Evolutionary conservation across 1,139 yeast species (phyloP).

Genomic region (Protomyces inundatus): DNA sequence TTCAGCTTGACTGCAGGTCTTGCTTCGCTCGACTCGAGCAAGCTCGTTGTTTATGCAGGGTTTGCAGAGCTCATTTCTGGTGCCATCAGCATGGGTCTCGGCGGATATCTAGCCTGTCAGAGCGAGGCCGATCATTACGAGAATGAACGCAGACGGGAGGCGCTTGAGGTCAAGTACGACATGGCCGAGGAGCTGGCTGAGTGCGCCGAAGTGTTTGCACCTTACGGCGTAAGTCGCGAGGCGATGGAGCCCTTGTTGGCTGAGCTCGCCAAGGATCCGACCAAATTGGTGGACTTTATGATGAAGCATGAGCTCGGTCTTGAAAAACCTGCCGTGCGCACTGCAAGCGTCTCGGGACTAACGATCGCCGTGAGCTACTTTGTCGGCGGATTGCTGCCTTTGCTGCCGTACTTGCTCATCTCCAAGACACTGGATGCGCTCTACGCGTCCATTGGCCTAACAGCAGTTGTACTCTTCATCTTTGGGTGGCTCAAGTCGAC

Average conservation of each 20-base stretch:
- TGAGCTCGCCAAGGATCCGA: conserved; percentile 61
- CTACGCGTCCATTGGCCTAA: conserved; percentile 65
- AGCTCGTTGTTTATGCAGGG: conserved; percentile 76
- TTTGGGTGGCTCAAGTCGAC: conserved; percentile 84
- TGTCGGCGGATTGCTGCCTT: conserved; percentile 75
- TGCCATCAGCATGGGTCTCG: conserved; percentile 79
- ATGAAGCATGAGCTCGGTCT: conserved; percentile 64
- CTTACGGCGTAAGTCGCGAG: conserved; percentile 60
- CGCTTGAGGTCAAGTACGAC: conserved; percentile 48
- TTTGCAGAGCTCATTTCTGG: conserved; percentile 81
- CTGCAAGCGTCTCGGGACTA: conserved; percentile 68
- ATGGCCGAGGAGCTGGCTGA: conserved; percentile 53
- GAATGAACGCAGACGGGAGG: conserved; percentile 58
- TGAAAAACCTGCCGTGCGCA: conserved; percentile 74
- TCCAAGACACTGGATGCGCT: conserved; percentile 69
- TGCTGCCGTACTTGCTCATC: conserved; percentile 74
- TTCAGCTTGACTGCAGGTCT: conserved; percentile 81
- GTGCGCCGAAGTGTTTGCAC: conserved; percentile 61
- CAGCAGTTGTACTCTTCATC: conserved; percentile 77
- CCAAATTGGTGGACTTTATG: conserved; percentile 61
- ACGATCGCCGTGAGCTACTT: conserved; percentile 73
- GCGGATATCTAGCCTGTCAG: conserved; percentile 78
- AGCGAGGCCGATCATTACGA: conserved; percentile 63
- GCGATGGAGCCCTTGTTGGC: conserved; percentile 56
- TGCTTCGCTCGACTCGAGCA: conserved; percentile 65